Base-by-base conservation (phyloP, 2,329 filamentous ascomycete species). In the Emergomyces pasteurianus region DNA sequence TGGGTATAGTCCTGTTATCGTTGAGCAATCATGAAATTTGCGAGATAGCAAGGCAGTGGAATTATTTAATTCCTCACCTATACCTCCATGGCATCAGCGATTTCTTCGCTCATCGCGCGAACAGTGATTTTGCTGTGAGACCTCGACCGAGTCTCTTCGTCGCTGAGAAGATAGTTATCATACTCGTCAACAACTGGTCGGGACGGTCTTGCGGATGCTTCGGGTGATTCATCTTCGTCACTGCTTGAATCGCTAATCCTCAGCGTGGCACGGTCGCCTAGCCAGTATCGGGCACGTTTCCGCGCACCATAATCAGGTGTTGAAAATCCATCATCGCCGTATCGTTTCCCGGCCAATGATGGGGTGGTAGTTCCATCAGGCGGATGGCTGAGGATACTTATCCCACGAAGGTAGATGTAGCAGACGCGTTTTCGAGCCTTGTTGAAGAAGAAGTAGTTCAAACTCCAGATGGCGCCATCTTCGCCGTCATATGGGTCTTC, bases 391-490 rank as follows among this genome's bases (percentile, higher is more conserved):
- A 92, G 70, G 8, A 78, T 77, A n/a, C 77, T 78, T 53, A 96
- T 84, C n/a, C 90, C 92, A 63, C 92, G 87, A 53, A 96, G 83
- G 70, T 96, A 95, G 53, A 99, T 78, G 72, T 99, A 99, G 63
- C 90, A 92, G 21, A 99, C 92, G 49, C 94, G 86, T 78, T 97
- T 97, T 70, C 87, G 83, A 31, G 86, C 80, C 69, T 92, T 92
- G 79, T 95, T 96, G 82, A 96, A 97, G 74, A 97, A 95, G 79
- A 99, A 96, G 75, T 95, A 96, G 73, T 97, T 92, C 64, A 92
- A 81, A 57, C 89, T 91, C 92, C 92, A 99, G 64, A 99, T 92
- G 10, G 92, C 88, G 63, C 90, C 89, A 70, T 96, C 91, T 63
- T 96, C 92, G 63, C 95, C 92, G 64, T 91, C 91, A 68, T 95